Conservation (phyloP, 108 stramenopile genomes). For the Schizochytrium sp. region DNA sequence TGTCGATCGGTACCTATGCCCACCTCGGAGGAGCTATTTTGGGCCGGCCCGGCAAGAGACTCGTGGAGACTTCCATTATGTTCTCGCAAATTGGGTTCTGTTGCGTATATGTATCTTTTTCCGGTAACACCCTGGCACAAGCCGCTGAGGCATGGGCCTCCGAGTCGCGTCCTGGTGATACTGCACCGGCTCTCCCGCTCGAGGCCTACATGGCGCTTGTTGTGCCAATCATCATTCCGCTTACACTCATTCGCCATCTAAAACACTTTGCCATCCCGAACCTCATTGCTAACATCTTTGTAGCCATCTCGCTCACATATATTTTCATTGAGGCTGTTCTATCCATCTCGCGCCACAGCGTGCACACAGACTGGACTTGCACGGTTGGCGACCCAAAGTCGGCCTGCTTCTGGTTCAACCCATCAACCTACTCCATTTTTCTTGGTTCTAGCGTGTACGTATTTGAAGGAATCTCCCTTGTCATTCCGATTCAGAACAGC, state of each 20-base stretch:
- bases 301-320: constrained; percentile 48
- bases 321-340: neutral
- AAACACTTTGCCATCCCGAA: constrained; percentile 59
- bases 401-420: constrained; percentile 59
- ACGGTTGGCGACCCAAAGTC: neutral
- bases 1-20: constrained; percentile 3
- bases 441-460: constrained; percentile 52
- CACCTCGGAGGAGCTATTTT: constrained; percentile 25
- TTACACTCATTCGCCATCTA: constrained; percentile 57
- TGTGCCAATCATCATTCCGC: constrained; percentile 41
- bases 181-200: constrained; percentile 19
- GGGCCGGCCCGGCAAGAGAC: neutral
- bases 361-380: constrained; percentile 30
- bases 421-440: constrained; percentile 44
- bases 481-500: constrained; percentile 54
- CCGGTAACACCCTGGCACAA: constrained; percentile 3
- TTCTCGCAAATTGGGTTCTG: constrained; percentile 55
- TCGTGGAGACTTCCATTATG: constrained; percentile 18
- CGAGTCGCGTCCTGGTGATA: neutral
- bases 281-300: constrained; percentile 52
- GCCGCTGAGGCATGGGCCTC: constrained; percentile 27
- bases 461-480: constrained; percentile 45
- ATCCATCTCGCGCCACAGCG: neutral
- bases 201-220: constrained; percentile 25
- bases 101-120: constrained; percentile 47